Evolutionary conservation across 23 red algal genomes (phyloP).

Genomic region (Agarophyton chilense): DNA sequence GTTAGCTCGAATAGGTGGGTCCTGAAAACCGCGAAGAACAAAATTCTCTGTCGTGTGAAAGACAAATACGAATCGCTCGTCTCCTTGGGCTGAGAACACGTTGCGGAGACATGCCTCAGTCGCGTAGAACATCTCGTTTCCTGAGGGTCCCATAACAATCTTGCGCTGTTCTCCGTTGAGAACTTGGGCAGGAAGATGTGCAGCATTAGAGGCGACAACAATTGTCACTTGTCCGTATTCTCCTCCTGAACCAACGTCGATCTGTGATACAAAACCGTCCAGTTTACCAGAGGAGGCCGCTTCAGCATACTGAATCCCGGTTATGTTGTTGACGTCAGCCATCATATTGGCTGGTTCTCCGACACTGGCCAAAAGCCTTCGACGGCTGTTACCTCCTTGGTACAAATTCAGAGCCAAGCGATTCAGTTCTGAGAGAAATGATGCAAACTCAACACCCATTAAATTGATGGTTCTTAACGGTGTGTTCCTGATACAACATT

Average conservation of each 20-base stretch:
- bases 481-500: constrained; percentile 68
- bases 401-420: constrained; percentile 29
- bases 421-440: constrained; percentile 50
- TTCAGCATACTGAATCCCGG: constrained; percentile 17
- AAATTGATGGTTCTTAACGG: constrained; percentile 57
- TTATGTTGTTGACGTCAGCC: constrained; percentile 48
- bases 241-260: constrained; percentile 18
- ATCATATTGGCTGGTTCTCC: constrained; percentile 49
- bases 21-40: constrained; percentile 61
- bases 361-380: constrained; percentile 27
- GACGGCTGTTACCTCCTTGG: constrained; percentile 48
- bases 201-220: constrained; percentile 47
- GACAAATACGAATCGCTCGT: constrained; percentile 43
- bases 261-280: constrained; percentile 35
- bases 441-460: constrained; percentile 41
- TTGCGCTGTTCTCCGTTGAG: constrained; percentile 48
- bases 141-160: constrained; percentile 46
- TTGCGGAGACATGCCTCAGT: constrained; percentile 23
- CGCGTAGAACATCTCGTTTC: constrained; percentile 61
- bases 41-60: constrained; percentile 58
- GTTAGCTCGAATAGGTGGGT: constrained; percentile 42
- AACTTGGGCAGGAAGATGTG: constrained; percentile 42
- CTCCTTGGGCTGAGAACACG: constrained; percentile 5
- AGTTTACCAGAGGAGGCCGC: constrained; percentile 34
- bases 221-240: constrained; percentile 50